A percentile compares a stretch with the other conserved stretches of the same genome.
phyloP scores from a whole-genome alignment of 148 eudicot genomes.

The Talinum fruticosum region DNA sequence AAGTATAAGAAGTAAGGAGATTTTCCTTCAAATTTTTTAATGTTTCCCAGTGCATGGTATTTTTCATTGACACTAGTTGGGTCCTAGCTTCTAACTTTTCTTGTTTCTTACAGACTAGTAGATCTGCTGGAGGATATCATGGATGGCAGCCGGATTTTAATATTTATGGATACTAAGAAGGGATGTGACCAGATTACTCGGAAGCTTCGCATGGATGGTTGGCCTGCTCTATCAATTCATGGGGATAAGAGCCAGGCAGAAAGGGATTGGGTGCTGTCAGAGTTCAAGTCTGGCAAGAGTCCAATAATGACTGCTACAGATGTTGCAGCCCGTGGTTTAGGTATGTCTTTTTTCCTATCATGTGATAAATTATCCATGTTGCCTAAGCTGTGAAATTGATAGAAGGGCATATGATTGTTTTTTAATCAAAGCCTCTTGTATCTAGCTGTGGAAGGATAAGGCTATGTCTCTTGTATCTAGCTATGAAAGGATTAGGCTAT shows the following conservation, averaged over 20 bases:
- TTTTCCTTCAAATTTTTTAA: background rate
- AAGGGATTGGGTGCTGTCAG: constrained; percentile 98
- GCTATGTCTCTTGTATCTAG: background rate
- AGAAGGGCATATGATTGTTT: background rate
- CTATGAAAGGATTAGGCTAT: background rate
- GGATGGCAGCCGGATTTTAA: constrained; percentile 96
- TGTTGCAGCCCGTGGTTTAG: constrained; percentile 99
- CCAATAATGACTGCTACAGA: constrained; percentile 99
- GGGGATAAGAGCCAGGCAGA: constrained; percentile 99
- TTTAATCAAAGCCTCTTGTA: background rate
- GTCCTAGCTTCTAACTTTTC: constrained; percentile 7
- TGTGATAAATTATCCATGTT: background rate
- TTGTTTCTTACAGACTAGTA: constrained; percentile 52
- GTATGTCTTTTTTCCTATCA: constrained; percentile 32
- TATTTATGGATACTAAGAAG: constrained; percentile 96
- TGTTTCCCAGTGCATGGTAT: background rate
- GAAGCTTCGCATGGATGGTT: constrained; percentile 95
- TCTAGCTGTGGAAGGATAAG: background rate
- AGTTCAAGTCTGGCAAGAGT: constrained; percentile 93
- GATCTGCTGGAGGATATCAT: constrained; percentile 94
- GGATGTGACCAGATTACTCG: constrained; percentile 94
- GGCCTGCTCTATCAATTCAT: constrained; percentile 98
- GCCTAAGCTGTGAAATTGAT: background rate
- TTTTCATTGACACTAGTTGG: constrained; percentile 1
- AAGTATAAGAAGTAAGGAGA: constrained; percentile 84